Percentiles rank a stretch among this genome's conserved stretches.
Evolutionary conservation across 2,329 filamentous ascomycete species (phyloP).

Genomic region (Penicillium sp.): DNA sequence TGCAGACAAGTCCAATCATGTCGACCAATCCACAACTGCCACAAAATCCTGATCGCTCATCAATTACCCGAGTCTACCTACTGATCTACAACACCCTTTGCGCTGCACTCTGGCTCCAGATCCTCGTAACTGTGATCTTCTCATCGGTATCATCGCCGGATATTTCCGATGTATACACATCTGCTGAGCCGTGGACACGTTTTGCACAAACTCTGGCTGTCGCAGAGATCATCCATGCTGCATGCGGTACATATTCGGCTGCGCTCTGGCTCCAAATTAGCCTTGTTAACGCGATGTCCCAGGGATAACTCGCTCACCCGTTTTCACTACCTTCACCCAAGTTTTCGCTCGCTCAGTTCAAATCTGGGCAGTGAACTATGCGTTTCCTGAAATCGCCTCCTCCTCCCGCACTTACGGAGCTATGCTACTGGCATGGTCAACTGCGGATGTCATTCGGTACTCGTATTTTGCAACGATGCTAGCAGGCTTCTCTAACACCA

Average conservation of each 20-base stretch:
- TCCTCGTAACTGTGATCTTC: constrained; percentile 22
- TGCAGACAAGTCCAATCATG: neutral
- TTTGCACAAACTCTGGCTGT: constrained; percentile 31
- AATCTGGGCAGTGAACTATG: constrained; percentile 35
- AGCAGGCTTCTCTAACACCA: constrained; percentile 17
- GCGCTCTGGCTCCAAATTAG: neutral
- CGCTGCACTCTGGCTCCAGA: constrained; percentile 28
- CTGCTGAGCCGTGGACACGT: constrained; percentile 29
- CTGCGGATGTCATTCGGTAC: constrained; percentile 31
- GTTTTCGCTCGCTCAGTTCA: constrained; percentile 35
- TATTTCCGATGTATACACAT: constrained; percentile 20
- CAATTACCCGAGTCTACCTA: constrained; percentile 23
- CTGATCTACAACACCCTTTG: constrained; percentile 29
- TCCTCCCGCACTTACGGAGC: constrained; percentile 23
- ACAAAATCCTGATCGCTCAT: neutral
- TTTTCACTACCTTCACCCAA: constrained; percentile 36
- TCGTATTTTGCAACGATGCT: constrained; percentile 29
- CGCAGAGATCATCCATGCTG: constrained; percentile 31
- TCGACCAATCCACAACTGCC: neutral
- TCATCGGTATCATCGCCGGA: constrained; percentile 6
- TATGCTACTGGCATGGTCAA: constrained; percentile 34
- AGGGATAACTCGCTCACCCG: constrained; percentile 32
- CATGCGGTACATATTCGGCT: constrained; percentile 17
- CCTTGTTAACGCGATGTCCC: constrained; percentile 2
- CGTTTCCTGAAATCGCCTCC: constrained; percentile 23